A percentile compares a stretch with the other conserved stretches of the same genome.
Conservation (phyloP, 2,329 filamentous ascomycete species). For the Fusarium buxicola region DNA sequence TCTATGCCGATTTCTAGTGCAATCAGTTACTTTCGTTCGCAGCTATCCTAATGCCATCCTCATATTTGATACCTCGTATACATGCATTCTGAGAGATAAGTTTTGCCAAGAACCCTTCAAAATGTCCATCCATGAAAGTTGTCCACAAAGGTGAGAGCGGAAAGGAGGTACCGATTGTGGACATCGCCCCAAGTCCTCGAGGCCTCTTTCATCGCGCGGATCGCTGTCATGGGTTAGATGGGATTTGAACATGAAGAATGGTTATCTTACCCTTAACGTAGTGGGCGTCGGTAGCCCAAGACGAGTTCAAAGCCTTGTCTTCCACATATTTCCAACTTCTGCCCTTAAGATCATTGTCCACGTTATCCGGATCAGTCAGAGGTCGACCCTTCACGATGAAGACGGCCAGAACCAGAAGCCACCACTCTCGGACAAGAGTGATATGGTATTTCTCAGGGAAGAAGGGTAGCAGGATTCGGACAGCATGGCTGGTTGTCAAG, state of each 20-base stretch:
- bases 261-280: constrained; percentile 79
- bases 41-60: constrained; percentile 8
- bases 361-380: constrained; percentile 72
- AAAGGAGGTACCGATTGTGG: constrained; percentile 72
- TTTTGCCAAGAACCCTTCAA: constrained; percentile 28
- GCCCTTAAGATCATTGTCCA: constrained; percentile 69
- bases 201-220: constrained; percentile 80
- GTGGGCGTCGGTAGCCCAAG: constrained; percentile 79
- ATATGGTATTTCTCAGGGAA: constrained; percentile 80
- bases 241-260: neutral
- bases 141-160: constrained; percentile 78
- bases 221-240: constrained; percentile 56
- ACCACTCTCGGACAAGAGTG: constrained; percentile 85
- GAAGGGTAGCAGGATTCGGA: constrained; percentile 84
- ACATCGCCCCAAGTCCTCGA: constrained; percentile 80
- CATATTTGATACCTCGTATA: constrained; percentile 6
- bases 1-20: neutral
- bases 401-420: constrained; percentile 81
- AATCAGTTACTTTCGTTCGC: constrained; percentile 7
- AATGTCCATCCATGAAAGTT: constrained; percentile 77
- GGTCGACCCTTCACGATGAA: constrained; percentile 84
- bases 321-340: constrained; percentile 83
- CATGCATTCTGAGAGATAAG: neutral
- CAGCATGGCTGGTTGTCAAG: constrained; percentile 86
- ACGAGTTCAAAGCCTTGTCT: constrained; percentile 75